Conservation (phyloP, 495 filamentous ascomycete species). For the Pyrenopolyporus hunteri region DNA sequence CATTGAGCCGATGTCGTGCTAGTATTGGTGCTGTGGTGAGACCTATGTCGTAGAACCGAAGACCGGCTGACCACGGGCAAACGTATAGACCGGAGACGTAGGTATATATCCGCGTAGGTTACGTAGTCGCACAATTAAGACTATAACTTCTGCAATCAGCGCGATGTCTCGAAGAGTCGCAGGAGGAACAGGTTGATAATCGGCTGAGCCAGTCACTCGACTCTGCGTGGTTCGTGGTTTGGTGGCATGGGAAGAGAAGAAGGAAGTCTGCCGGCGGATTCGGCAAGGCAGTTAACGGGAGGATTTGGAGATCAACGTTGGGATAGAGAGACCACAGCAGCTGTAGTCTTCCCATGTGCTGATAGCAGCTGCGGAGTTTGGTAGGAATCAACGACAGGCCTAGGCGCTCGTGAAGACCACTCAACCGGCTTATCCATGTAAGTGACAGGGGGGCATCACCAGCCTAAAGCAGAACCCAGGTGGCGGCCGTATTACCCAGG, state of each 20-base stretch:
- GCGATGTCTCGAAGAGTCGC: conserved; percentile 12
- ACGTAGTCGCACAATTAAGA: conserved; percentile 7
- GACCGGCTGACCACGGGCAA: conserved; percentile 28
- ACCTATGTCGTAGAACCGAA: conserved; percentile 34
- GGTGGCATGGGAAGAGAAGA: conserved; percentile 3
- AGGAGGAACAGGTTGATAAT: conserved; percentile 3
- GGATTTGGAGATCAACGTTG: conserved; percentile 23
- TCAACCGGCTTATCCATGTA: conserved; percentile 27
- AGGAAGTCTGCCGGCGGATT: conserved; percentile 9
- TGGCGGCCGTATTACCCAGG: conserved; percentile 27
- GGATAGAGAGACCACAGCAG: conserved; percentile 13
- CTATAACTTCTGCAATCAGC: conserved; percentile 24
- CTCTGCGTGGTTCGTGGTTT: conserved; percentile 7
- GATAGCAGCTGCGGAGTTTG: conserved; percentile 25
- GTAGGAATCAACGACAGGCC: conserved; percentile 32
- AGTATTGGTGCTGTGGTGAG: conserved; percentile 26
- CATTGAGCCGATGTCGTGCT: conserved; percentile 30
- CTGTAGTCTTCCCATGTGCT: conserved; percentile 7
- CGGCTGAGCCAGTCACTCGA: conserved; percentile 10
- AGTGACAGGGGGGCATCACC: conserved; percentile 21
- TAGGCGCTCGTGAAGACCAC: conserved; percentile 31
- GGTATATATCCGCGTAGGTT: conserved; percentile 10
- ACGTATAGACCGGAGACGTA: not conserved
- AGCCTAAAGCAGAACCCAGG: conserved; percentile 30
- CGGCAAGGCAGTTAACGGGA: conserved; percentile 14